Conservation (phyloP, 108 stramenopile species). For the Skeletonema tropicum region DNA sequence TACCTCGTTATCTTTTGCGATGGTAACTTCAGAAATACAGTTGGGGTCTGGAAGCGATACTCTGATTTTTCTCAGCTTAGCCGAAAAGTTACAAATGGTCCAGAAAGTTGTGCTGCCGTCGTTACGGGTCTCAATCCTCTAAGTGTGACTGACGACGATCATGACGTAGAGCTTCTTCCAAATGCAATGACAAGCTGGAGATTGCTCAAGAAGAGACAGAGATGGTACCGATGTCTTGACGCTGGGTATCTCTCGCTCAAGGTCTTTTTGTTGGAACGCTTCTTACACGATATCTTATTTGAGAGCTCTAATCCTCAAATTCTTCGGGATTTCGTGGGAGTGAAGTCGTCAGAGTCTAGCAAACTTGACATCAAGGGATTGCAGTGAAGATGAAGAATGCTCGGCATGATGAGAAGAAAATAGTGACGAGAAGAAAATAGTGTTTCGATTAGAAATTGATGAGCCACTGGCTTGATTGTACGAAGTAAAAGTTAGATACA, state of each 20-base stretch:
- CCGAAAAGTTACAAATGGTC: conserved; percentile 71
- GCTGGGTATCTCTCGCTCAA: conserved; percentile 92
- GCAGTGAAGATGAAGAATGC: background rate
- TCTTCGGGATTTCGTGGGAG: conserved; percentile 77
- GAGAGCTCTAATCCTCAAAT: conserved; percentile 84
- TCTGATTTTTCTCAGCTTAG: conserved; percentile 83
- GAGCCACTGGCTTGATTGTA: background rate
- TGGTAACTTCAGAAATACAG: conserved; percentile 81
- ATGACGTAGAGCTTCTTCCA: conserved; percentile 69
- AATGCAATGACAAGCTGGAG: conserved; percentile 90
- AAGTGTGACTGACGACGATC: conserved; percentile 77
- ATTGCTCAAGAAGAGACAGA: conserved; percentile 85
- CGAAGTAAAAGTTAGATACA: background rate
- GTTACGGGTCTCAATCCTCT: conserved; percentile 81
- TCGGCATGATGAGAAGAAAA: background rate
- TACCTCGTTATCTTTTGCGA: conserved; percentile 86
- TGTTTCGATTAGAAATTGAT: background rate
- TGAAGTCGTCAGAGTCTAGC: conserved; percentile 30
- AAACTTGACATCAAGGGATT: conserved; percentile 44
- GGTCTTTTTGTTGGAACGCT: conserved; percentile 95
- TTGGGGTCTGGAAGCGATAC: conserved; percentile 92
- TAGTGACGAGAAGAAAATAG: background rate
- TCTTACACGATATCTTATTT: conserved; percentile 95
- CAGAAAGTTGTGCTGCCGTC: conserved; percentile 75
- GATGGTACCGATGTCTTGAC: conserved; percentile 94